Conservation (phyloP, 192 early-diverging fungal genomes). For the Glomus cerebriforme region DNA sequence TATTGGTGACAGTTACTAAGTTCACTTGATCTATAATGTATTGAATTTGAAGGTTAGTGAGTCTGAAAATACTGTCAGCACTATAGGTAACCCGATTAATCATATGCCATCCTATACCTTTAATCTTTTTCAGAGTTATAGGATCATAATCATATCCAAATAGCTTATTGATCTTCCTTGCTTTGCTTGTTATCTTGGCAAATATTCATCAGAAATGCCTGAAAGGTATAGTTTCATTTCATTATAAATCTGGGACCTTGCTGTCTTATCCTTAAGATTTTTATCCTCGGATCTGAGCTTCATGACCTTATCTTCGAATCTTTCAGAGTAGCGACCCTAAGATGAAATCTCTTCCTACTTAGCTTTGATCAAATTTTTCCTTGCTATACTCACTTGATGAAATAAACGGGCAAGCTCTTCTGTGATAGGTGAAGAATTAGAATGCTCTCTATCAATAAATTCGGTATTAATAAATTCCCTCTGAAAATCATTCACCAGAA, state of each 20-base stretch:
- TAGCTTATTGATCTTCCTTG: constrained; percentile 12
- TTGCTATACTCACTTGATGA: constrained; percentile 5
- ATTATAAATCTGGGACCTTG: constrained; percentile 16
- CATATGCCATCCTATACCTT: no score
- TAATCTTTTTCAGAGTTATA: no score
- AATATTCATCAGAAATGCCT: constrained; percentile 22
- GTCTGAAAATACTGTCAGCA: no score
- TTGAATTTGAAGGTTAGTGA: no score
- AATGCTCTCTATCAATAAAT: constrained; percentile 12
- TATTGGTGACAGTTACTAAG: constrained; percentile 7
- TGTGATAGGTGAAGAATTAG: background rate
- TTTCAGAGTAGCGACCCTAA: constrained; percentile 13
- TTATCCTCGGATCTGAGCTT: no score
- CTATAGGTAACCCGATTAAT: no score
- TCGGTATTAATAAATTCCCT: constrained; percentile 7
- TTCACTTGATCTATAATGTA: no score
- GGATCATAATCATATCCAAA: background rate
- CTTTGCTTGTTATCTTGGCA: constrained; percentile 18
- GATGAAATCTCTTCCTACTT: constrained; percentile 16
- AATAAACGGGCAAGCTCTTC: constrained; percentile 6
- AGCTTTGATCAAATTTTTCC: constrained; percentile 13
- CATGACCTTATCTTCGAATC: no score
- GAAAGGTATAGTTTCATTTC: constrained; percentile 9
- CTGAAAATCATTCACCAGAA: background rate
- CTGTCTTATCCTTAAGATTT: no score